Evolutionary conservation across 257 asterid species (phyloP).

Genomic region (Prunella vulgaris): DNA sequence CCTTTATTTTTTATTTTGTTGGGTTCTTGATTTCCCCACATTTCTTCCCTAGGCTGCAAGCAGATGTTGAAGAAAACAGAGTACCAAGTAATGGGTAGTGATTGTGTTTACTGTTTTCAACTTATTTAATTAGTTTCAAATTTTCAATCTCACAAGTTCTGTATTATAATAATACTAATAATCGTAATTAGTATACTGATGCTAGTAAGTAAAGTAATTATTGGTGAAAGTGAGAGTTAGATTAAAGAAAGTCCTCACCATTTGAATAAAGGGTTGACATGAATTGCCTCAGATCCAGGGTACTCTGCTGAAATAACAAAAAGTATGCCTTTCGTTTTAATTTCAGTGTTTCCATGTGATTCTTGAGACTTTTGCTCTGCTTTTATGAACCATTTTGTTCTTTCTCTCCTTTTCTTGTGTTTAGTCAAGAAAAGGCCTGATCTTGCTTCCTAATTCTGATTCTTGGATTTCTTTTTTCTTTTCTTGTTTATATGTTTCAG

Average conservation of each 20-base stretch:
- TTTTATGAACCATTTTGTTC: conserved; percentile 35
- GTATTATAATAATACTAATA: conserved; percentile 9
- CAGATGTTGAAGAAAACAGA: conserved; percentile 25
- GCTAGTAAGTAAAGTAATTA: conserved; percentile 29
- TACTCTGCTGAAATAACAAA: conserved; percentile 36
- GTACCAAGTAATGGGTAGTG: conserved; percentile 14
- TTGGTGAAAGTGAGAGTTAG: conserved; percentile 38
- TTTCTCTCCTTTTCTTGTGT: conserved; percentile 17
- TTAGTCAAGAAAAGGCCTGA: conserved; percentile 30
- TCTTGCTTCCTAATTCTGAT: conserved; percentile 26
- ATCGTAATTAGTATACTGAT: conserved; percentile 11
- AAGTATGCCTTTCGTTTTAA: conserved; percentile 28
- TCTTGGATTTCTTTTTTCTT: not conserved
- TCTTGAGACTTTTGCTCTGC: conserved; percentile 38
- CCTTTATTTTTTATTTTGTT: not conserved
- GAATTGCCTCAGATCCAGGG: conserved; percentile 95
- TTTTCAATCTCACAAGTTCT: not conserved
- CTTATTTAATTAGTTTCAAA: conserved; percentile 7
- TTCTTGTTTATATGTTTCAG: conserved; percentile 5
- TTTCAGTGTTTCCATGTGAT: conserved; percentile 79
- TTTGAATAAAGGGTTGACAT: conserved; percentile 53
- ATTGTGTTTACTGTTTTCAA: conserved; percentile 16
- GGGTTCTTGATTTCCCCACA: conserved; percentile 15
- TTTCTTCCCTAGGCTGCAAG: conserved; percentile 8
- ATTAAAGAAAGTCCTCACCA: conserved; percentile 30